phyloP scores from a whole-genome alignment of 768 basidiomycete species.

The Tricholoma hemisulphureum region DNA sequence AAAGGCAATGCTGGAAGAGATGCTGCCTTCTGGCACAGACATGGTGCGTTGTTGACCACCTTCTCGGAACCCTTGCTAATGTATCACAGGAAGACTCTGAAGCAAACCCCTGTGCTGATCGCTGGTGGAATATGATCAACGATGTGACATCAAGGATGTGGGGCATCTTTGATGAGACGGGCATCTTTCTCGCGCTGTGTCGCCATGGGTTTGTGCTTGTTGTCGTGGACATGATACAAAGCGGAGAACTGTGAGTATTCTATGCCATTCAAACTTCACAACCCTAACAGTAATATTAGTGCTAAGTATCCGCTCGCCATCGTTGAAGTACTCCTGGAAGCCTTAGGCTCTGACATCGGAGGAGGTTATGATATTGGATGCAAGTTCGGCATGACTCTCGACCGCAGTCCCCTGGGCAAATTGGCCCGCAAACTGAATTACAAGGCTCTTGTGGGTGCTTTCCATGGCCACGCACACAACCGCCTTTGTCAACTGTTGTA shows the following conservation, averaged over 20 bases:
- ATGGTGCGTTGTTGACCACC: background rate
- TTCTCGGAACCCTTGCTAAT: conserved; percentile 1
- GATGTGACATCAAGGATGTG: conserved; percentile 21
- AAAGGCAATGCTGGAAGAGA: conserved; percentile 5
- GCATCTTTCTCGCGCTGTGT: conserved; percentile 28
- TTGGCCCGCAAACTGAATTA: conserved; percentile 7
- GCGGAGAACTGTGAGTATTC: conserved; percentile 11
- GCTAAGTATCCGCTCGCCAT: conserved; percentile 24
- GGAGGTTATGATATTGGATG: conserved; percentile 24
- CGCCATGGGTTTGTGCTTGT: conserved; percentile 26
- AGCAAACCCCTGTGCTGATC: conserved; percentile 14
- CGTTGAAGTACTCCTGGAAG: conserved; percentile 13
- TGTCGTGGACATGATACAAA: conserved; percentile 18
- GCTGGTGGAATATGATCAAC: conserved; percentile 20
- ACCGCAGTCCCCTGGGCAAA: conserved; percentile 13
- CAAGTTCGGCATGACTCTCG: conserved; percentile 20
- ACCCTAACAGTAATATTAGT: background rate
- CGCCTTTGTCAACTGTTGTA: conserved; percentile 19
- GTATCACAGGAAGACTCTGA: conserved; percentile 6
- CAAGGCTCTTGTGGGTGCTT: conserved; percentile 13
- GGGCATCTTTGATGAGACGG: conserved; percentile 33
- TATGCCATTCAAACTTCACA: background rate
- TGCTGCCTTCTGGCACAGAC: conserved; percentile 1
- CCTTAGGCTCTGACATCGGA: conserved; percentile 11
- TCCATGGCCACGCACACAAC: conserved; percentile 25